Evolutionary conservation across 2,329 filamentous ascomycete genomes (phyloP).

Genomic region (Arthroderma uncinatum): DNA sequence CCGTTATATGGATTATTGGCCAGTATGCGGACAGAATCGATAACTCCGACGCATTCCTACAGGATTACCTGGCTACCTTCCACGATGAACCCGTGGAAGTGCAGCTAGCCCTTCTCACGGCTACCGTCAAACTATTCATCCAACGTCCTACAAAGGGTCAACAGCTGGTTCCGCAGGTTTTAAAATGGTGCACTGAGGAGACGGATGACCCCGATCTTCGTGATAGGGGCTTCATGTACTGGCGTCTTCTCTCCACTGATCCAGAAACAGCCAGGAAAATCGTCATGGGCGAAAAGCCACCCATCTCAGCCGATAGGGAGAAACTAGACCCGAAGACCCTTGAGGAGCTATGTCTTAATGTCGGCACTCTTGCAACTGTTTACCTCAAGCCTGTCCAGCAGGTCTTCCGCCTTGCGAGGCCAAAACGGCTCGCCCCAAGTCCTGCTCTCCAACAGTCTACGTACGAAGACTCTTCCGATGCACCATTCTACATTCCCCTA

Average conservation of each 20-base stretch:
- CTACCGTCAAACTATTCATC: constrained; percentile 96
- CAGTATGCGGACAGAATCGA: constrained; percentile 97
- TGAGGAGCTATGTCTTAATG: constrained; percentile 94
- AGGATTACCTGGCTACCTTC: constrained; percentile 92
- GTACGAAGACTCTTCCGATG: constrained; percentile 34
- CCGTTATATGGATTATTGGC: constrained; percentile 98
- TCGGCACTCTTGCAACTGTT: constrained; percentile 90
- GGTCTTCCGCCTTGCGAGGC: constrained; percentile 82
- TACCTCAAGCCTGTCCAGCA: constrained; percentile 97
- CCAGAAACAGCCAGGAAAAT: constrained; percentile 74
- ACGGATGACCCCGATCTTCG: constrained; percentile 97
- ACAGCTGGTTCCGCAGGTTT: constrained; percentile 79
- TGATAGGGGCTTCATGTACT: constrained; percentile 98
- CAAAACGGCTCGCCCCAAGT: constrained; percentile 65
- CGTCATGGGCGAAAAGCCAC: constrained; percentile 94
- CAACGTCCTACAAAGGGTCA: constrained; percentile 91
- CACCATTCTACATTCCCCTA: constrained; percentile 19
- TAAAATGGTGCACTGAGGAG: constrained; percentile 98
- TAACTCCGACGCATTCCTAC: constrained; percentile 83
- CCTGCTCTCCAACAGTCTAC: constrained; percentile 70
- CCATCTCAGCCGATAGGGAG: constrained; percentile 92
- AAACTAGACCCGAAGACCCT: constrained; percentile 81
- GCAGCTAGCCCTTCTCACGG: constrained; percentile 84
- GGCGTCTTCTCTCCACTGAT: constrained; percentile 87
- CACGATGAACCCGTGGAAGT: constrained; percentile 92